Base-by-base conservation (phyloP, 371 early-diverging fungal genomes). In the Lichtheimia hyalospora region DNA sequence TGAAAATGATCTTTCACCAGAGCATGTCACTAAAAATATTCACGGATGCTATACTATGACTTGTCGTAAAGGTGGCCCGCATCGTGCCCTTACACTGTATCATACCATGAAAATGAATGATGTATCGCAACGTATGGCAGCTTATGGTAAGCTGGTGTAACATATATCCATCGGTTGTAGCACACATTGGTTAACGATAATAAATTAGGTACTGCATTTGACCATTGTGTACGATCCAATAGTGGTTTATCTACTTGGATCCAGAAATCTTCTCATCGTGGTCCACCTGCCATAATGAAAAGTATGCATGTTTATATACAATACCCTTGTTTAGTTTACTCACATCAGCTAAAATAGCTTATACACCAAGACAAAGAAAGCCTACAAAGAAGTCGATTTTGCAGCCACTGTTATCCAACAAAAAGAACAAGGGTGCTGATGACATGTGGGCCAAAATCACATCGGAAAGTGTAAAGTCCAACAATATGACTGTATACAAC, bases 31-130 rank as follows among this genome's bases (percentile, higher is more conserved):
- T 34, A 5, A 10, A 10, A 34, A 34, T 10, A 34, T 5, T 1
- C 34, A 34, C 10, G 73, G 68, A 39, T 69, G 71, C 34, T 53
- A 70, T 48, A 77, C 80, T 3, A 57, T 70, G 14, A 77, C 72
- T 49, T 71, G 70, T 49, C 68, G 81, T 20, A 40, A 68, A 16
- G 81, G 81, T 3, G 68, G 74, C 4, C 46, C 58, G 1, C 81
- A 81, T 54, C 61, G 62, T 27, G 68, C 69, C 6, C 59, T 81
- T 10, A 81, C 81, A 5, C 58, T 81, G 10, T 77, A 74, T 54
- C 81, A 81, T 62, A 75, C 75, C 0, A 81, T 81, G 81, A 77
- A 81, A 44, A 71, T 77, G 75, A 40, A 60, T 10, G 57, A 52
- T 1, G 49, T 68, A 10, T 20, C 40, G 7, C 69, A 72, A 51